Base-by-base conservation (phyloP, 176 grass and related monocot species). In the Eleusine coracana region DNA sequence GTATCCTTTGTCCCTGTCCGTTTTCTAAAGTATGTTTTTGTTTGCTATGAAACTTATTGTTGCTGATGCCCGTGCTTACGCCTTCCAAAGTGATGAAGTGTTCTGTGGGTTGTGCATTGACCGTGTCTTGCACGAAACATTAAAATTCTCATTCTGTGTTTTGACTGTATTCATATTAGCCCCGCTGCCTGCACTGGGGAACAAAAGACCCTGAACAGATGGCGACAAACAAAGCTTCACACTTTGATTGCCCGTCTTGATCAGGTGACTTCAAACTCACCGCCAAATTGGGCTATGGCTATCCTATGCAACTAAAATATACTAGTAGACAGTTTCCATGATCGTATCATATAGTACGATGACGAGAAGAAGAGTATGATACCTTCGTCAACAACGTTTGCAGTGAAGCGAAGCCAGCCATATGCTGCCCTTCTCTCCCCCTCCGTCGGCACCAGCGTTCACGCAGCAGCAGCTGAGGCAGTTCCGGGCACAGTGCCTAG, bases 401-500 rank as follows among this genome's bases (percentile, higher is more conserved):
- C 31, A 34, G 31, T 34, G 10, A 12, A 23, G 23, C 17, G 45
- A 42, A 11, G 27, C 41, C 18, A 18, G 4, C 18, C 54, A 56
- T 17, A 83, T 91, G 74, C 72, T 86, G 60, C 84, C 88, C 9
- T 74, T 73, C 21, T 82, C 73, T 63, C 75, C 20, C 38, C 51
- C 92, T 31, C 71, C 81, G 16, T 39, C 82, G 42, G 73, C 81
- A 73, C 17, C 85, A 60, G 78, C 78, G 58, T 92, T 91, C 84
- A 86, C 74, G 29, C 84, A 86, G 74, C 88, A 81, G 48, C 92
- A 94, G 78, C 64, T 90, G 50, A 92, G 87, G 80, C 94, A 94
- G 81, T 45, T 94, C 60, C 90, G 92, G 77, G 92, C 94, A 27
- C 94, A 97, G 76, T 97, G 90, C 83, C 25, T 94, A 45, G 83